Conservation (phyloP, 148 eudicot genomes). For the Nepenthes gracilis region DNA sequence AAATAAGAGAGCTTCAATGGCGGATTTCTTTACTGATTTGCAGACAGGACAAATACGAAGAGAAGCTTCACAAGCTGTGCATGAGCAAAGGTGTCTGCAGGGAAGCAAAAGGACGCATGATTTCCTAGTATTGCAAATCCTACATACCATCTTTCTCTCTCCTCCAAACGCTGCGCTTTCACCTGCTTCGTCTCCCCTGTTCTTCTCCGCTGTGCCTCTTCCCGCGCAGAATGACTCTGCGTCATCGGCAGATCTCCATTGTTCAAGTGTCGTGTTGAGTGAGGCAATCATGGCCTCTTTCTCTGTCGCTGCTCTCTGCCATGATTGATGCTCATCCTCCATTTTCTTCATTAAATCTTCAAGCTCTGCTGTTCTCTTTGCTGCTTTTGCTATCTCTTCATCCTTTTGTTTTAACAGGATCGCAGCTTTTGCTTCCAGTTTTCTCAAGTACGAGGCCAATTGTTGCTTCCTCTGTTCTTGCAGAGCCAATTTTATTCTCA, state of each 20-base stretch:
- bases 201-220: background rate
- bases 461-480: conserved; percentile 64
- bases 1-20: conserved; percentile 34
- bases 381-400: conserved; percentile 40
- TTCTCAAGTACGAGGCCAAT: conserved; percentile 17
- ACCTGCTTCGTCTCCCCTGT: background rate
- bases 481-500: conserved; percentile 47
- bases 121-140: conserved; percentile 28
- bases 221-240: conserved; percentile 44
- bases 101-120: conserved; percentile 55
- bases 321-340: conserved; percentile 42
- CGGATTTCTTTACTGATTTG: conserved; percentile 37
- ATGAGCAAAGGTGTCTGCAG: conserved; percentile 68
- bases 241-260: conserved; percentile 38
- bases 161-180: background rate
- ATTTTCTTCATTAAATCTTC: conserved; percentile 33
- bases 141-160: conserved; percentile 27
- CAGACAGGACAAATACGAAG: conserved; percentile 67
- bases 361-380: conserved; percentile 34
- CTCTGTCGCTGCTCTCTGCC: conserved; percentile 51
- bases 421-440: conserved; percentile 26
- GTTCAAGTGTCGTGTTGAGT: conserved; percentile 31
- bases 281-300: conserved; percentile 41
- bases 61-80: conserved; percentile 47
- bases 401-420: conserved; percentile 41